Evolutionary conservation across 1,139 yeast genomes (phyloP), one percentile per base, ranked within the genome.

Genomic region (Debaryomyces singareniensis): DNA sequence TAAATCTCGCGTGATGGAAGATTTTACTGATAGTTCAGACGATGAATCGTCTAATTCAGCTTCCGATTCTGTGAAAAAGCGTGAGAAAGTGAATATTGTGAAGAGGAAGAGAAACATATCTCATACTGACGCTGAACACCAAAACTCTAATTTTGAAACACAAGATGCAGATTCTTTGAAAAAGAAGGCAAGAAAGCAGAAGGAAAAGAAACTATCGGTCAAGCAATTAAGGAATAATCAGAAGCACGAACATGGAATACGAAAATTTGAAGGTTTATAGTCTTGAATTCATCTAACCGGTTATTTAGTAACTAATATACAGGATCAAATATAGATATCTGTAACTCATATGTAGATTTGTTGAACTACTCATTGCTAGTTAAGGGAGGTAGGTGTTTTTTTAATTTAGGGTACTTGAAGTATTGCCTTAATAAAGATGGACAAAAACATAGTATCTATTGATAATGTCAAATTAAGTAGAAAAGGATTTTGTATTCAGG

Each of bases 391-490:
- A n/a, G n/a, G n/a, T n/a, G n/a, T n/a, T n/a, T n/a, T n/a, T n/a
- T n/a, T n/a, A n/a, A n/a, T n/a, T n/a, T n/a, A n/a, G n/a, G n/a
- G n/a, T n/a, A n/a, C n/a, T n/a, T n/a, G n/a, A n/a, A n/a, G n/a
- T n/a, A n/a, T n/a, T n/a, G n/a, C n/a, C n/a, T n/a, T n/a, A n/a
- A n/a, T n/a, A n/a, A n/a, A 18, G 7, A 18, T 18, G 21, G 21
- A 18, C 7, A 7, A 43, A 24, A 50, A 45, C 23, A 43, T 57
- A 18, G 46, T 52, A 28, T 55, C 74, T 50, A 85, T 83, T 24
- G 76, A 77, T 30, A 71, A 77, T 45, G 91, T 86, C 32, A 63
- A 75, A 13, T 64, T 86, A 32, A 75, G 76, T 42, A 73, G 86
- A 38, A 68, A 84, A 35, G 96, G 96, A 11, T 64, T 62, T 32